Base-by-base conservation (phyloP, 225 moss, liverwort and hornwort genomes). In the Polytrichum formosum region DNA sequence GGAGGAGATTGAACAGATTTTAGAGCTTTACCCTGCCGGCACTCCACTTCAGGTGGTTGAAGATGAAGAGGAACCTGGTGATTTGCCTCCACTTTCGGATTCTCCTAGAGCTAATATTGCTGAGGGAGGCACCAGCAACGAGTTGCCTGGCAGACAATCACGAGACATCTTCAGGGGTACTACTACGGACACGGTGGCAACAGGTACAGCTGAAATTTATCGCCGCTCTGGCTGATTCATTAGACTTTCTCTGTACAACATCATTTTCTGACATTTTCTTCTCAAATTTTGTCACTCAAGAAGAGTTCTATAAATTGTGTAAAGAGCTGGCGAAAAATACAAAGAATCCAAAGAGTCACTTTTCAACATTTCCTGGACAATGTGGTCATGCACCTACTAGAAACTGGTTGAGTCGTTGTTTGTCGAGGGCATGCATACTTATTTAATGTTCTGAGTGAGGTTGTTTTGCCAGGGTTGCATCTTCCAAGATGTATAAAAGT, bases 51-150 rank as follows among this genome's bases (percentile, higher is more conserved):
- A 94, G 64, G 74, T 56, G n/a, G 97, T 98, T 16, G 76, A 85
- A 68, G 92, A 88, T 26, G 97, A 98, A 81, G 94, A 87, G 55
- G 97, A 98, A 66, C 94, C 97, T 46, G 94, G 94, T 27, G 82
- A 84, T 19, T 80, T 98, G 74, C 94, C 89, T 70, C 84, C 84
- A 16, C 81, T 87, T 75, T 76, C 81, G 28, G 87, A 87, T 53
- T 79, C 77, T 65, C 73, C 77, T 62, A 84, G 79, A 74, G 77
- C 77, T 70, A 76, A 67, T 75, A 77, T 82, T 81, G 77, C 70
- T 75, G 87, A 84, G 79, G 81, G 74, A 29, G 5, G 6, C 23
- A 83, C 76, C 54, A 70, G 82, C 75, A 82, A 66, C 76, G 87
- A 84, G 73, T 67, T 84, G 77, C 81, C 81, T 8, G 79, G 77